Base-by-base conservation (phyloP, 2,329 filamentous ascomycete species). In the Stagonosporopsis cucurbitacearum region DNA sequence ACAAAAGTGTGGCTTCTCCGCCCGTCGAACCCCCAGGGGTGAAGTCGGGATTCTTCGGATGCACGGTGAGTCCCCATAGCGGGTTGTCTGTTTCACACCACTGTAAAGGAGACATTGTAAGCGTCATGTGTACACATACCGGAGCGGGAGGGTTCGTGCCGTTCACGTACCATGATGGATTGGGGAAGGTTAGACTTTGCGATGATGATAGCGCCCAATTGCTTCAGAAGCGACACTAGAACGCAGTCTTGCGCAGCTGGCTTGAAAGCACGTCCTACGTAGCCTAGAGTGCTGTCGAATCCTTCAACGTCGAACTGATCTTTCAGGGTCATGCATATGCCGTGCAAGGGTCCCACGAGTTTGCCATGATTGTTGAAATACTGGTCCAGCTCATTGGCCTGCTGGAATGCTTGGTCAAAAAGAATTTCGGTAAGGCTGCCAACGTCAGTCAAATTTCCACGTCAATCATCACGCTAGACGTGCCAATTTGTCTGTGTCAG, bases 1-100 rank as follows among this genome's bases (percentile, higher is more conserved):
- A 79, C 35, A 86, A 80, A 36, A 87, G 73, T 3, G 84, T 81
- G 2, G 82, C 84, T 64, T 87, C 85, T 42, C 81, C 85, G 2
- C 85, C 85, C 1, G 84, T 86, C 40, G 82, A 85, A 13, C 85
- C 85, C 17, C 85, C 85, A 51, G 75, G 74, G 6, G 79, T 79
- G 3, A 87, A 75, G 5, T 81, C 75, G 20, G 82, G 76, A 68
- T 86, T 86, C 58, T 77, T 80, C 2, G 85, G 83, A 60, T 87
- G 86, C 60, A 77, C 77, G 0, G 82, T 85, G 54, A 84, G 83
- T 3, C 79, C 82, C 63, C 86, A 83, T 59, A 88, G 81, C 55
- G 86, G 84, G 73, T 87, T 87, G 62, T 83, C 75, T 0, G 84
- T 87, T 75, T 87, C 84, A 26, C 83, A 83, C 65, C 75, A 73